These are phyloP conservation scores for Mycena sp. DNA, from an alignment of 1,284 basidiomycete species.

Conservation along the genomic window DNA sequence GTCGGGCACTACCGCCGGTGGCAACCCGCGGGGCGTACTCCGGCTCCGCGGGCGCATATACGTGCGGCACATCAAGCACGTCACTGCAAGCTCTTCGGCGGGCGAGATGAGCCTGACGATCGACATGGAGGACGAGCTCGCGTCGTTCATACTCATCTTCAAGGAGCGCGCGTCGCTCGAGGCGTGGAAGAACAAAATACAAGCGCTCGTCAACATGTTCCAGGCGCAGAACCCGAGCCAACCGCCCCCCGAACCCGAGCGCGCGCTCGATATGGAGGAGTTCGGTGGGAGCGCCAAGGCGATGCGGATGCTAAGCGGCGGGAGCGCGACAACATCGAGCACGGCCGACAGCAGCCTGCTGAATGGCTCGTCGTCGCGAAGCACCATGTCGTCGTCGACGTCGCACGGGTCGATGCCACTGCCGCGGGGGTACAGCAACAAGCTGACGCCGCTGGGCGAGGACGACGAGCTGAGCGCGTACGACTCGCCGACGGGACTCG, in stretches of 20 bases:
- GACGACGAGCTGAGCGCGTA: constrained; percentile 71
- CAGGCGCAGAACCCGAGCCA: constrained; percentile 49
- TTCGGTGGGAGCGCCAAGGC: constrained; percentile 80
- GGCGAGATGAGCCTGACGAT: constrained; percentile 92
- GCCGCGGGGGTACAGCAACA: constrained; percentile 39
- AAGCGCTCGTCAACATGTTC: constrained; percentile 74
- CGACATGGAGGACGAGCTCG: constrained; percentile 95
- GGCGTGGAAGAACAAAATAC: constrained; percentile 86
- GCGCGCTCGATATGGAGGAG: constrained; percentile 71
- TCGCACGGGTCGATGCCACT: constrained; percentile 26
- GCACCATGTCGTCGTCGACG: constrained; percentile 37
- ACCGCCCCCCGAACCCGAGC: constrained; percentile 42
- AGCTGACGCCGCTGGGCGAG: constrained; percentile 73
- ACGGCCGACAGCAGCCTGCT: constrained; percentile 73
- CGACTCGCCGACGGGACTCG: constrained; percentile 63
- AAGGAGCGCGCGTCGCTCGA: constrained; percentile 89
- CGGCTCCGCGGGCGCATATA: constrained; percentile 96
- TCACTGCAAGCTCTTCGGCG: constrained; percentile 79
- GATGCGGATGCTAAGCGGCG: constrained; percentile 80
- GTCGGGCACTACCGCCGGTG: constrained; percentile 51
- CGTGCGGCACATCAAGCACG: constrained; percentile 90
- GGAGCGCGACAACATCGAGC: constrained; percentile 73
- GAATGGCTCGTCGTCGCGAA: constrained; percentile 58
- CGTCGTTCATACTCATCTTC: constrained; percentile 95
- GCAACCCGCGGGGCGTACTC: constrained; percentile 74